Evolutionary conservation across 2,329 filamentous ascomycete genomes (phyloP).

Genomic region (Pestalotiopsis sp.): DNA sequence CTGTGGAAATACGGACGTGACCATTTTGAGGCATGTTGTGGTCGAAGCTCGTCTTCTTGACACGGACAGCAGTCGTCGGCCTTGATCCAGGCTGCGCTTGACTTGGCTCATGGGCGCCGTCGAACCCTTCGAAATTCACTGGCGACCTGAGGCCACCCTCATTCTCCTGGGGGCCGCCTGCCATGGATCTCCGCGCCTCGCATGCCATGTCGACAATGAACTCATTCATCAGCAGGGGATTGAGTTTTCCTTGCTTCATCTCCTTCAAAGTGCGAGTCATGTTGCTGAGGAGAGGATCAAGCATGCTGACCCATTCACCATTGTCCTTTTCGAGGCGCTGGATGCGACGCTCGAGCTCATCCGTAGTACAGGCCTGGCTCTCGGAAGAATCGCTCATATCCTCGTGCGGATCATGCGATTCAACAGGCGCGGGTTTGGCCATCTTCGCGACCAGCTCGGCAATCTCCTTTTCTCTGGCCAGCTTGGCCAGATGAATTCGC

Average conservation of each 20-base stretch:
- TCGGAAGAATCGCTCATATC: not conserved
- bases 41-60: slow-evolving; percentile 4
- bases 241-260: slow-evolving; percentile 17
- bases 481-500: slow-evolving; percentile 20
- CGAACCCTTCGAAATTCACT: slow-evolving; percentile 12
- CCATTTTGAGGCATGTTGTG: not conserved
- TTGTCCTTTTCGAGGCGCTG: slow-evolving; percentile 20
- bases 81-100: not conserved
- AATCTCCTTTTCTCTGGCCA: slow-evolving; percentile 21
- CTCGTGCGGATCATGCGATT: not conserved
- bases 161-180: not conserved
- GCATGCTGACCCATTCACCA: slow-evolving; percentile 21
- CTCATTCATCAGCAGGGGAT: slow-evolving; percentile 11
- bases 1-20: not conserved
- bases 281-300: slow-evolving; percentile 20
- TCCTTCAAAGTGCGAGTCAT: slow-evolving; percentile 23
- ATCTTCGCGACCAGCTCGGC: slow-evolving; percentile 19
- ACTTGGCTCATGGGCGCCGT: slow-evolving; percentile 9
- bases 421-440: not conserved
- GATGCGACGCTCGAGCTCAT: slow-evolving; percentile 21
- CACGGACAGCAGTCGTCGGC: not conserved
- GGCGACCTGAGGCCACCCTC: not conserved
- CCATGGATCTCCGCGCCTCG: slow-evolving; percentile 11
- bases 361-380: not conserved
- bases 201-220: slow-evolving; percentile 16